Base-by-base conservation (phyloP, 2,329 filamentous ascomycete genomes). In the Cryphonectria radicalis region DNA sequence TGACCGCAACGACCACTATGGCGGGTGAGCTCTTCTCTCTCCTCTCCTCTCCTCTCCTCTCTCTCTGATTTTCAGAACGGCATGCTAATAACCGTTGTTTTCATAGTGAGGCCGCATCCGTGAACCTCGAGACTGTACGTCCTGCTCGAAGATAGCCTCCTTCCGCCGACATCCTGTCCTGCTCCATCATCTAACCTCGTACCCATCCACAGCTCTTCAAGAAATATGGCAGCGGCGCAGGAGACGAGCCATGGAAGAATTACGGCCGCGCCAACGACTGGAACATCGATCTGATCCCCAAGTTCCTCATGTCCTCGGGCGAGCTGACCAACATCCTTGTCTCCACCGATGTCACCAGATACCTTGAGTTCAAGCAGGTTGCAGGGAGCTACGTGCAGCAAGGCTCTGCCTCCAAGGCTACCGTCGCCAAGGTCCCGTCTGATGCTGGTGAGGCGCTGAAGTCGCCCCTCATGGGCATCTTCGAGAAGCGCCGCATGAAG, bases 211-310 rank as follows among this genome's bases (percentile, higher is more conserved):
- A 97, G 94, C 92, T 99, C 78, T 98, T 97, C 89, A 97, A 96
- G 87, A 97, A 95, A 83, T 97, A 97, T 82, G 93, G 93, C 81
- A 96, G 96, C 80, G 81, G 84, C 72, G 81, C 88, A 74, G 93
- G 92, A 77, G 91, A 94, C 80, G 93, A 98, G 87, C 95, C 95
- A 76, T 98, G 96, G 96, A 95, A 97, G 87, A 95, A 97, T 84
- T 98, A 98, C 82, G 95, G 95, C 78, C 92, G 96, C 73, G 87
- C 91, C 81, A 98, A 98, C 85, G 95, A 98, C 88, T 99, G 96
- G 96, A 98, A 98, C 87, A 97, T 99, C 83, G 97, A 99, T 81
- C 89, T 99, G 73, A 95, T 99, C 65, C 95, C 96, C 76, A 99
- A 99, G 88, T 91, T 99, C 79, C 90, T 99, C 82, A 98, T 99